A percentile compares a stretch with the other conserved stretches of the same genome.
phyloP scores from a whole-genome alignment of 2,329 filamentous ascomycete genomes.

The Bertia moriformis region DNA sequence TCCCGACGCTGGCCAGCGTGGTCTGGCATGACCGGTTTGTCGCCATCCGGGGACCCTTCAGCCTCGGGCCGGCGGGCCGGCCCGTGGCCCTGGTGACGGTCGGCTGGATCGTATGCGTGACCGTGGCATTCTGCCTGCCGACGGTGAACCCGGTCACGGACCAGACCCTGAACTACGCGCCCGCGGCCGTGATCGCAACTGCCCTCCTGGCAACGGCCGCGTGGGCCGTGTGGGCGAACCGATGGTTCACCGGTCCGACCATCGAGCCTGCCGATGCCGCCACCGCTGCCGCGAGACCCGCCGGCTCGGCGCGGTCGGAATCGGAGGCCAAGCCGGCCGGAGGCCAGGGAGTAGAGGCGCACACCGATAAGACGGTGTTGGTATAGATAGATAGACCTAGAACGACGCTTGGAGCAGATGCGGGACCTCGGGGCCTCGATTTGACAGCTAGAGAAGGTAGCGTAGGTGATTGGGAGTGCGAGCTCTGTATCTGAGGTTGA shows the following conservation, averaged over 20 bases:
- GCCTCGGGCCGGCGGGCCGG: conserved; percentile 27
- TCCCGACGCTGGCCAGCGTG: conserved; percentile 38
- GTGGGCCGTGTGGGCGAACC: conserved; percentile 35
- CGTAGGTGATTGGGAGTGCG: too few relatives aligned
- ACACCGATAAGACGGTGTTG: too few relatives aligned
- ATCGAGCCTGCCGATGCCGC: too few relatives aligned
- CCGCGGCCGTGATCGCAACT: conserved; percentile 42
- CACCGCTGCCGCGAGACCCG: too few relatives aligned
- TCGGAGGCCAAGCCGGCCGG: too few relatives aligned
- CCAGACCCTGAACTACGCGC: conserved; percentile 44
- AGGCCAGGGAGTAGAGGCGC: too few relatives aligned
- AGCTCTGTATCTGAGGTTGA: too few relatives aligned
- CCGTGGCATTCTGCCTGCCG: conserved; percentile 41
- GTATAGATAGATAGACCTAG: too few relatives aligned
- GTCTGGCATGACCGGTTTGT: conserved; percentile 33
- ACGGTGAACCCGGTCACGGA: conserved; percentile 35
- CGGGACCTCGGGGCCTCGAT: too few relatives aligned
- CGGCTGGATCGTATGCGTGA: conserved; percentile 37
- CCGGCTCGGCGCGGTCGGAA: too few relatives aligned
- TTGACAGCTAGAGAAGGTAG: too few relatives aligned
- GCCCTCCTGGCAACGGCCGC: conserved; percentile 25
- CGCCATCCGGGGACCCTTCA: conserved; percentile 36
- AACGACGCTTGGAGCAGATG: too few relatives aligned
- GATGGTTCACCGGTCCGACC: conserved; percentile 41
- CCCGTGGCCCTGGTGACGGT: conserved; percentile 30